Evolutionary conservation across 176 grass and related monocot species (phyloP).

Genomic region (Saccharum officinarum): DNA sequence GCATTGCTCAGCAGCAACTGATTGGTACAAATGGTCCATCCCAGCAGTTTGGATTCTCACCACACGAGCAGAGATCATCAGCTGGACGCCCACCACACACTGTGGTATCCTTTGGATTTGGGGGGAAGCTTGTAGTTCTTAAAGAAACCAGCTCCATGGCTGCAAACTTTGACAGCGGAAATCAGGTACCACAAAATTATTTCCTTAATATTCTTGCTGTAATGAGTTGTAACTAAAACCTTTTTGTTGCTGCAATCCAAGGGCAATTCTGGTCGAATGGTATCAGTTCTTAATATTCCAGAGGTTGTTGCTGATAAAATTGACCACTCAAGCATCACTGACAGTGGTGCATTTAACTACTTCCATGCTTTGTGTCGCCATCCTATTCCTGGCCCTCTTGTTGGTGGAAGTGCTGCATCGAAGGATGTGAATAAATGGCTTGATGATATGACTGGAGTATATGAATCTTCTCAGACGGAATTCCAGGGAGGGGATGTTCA

Average conservation of each 20-base stretch:
- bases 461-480: slow-evolving; percentile 50
- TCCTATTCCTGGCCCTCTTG: slow-evolving; percentile 86
- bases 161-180: slow-evolving; percentile 55
- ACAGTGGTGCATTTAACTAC: slow-evolving; percentile 51
- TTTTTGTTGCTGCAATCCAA: slow-evolving; percentile 46
- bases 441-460: slow-evolving; percentile 67
- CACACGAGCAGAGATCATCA: slow-evolving; percentile 68
- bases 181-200: slow-evolving; percentile 49
- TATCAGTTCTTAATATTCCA: slow-evolving; percentile 68
- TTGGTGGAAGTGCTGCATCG: slow-evolving; percentile 71
- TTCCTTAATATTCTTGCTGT: slow-evolving; percentile 23
- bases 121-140: slow-evolving; percentile 80
- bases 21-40: slow-evolving; percentile 41
- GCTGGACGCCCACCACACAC: slow-evolving; percentile 79
- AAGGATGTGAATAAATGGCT: slow-evolving; percentile 97
- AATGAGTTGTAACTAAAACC: slow-evolving; percentile 29
- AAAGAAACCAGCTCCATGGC: slow-evolving; percentile 60
- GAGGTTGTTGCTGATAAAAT: slow-evolving; percentile 72
- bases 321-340: slow-evolving; percentile 40
- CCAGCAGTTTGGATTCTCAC: slow-evolving; percentile 54
- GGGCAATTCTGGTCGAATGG: slow-evolving; percentile 37
- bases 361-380: slow-evolving; percentile 69
- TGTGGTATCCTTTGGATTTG: slow-evolving; percentile 83
- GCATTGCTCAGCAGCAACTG: slow-evolving; percentile 52
- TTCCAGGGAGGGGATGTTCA: slow-evolving; percentile 68